Evolutionary conservation across 768 basidiomycete genomes (phyloP).

Genomic region (Pisolithus orientalis): DNA sequence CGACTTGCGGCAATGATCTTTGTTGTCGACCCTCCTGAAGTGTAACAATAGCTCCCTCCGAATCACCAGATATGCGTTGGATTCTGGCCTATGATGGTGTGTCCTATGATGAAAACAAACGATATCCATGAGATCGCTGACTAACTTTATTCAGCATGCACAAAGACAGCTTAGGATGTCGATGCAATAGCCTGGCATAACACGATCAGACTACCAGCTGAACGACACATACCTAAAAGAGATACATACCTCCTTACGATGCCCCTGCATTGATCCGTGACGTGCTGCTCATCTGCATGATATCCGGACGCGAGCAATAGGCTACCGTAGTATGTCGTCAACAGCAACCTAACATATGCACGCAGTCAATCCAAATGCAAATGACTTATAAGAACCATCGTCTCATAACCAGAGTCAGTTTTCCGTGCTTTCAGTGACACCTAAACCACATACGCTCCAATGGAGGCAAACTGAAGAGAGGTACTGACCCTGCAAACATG

Average conservation of each 20-base stretch:
- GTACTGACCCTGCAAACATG: slow-evolving; percentile 65
- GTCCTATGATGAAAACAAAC: background rate
- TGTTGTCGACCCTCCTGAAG: slow-evolving; percentile 46
- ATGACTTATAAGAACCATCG: background rate
- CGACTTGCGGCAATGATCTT: slow-evolving; percentile 58
- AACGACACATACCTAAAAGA: background rate
- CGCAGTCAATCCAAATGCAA: background rate
- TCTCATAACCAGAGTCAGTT: too few relatives aligned
- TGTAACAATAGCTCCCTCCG: slow-evolving; percentile 51
- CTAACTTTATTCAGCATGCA: slow-evolving; percentile 70
- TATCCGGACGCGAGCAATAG: slow-evolving; percentile 32
- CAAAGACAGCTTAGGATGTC: slow-evolving; percentile 61
- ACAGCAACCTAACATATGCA: slow-evolving; percentile 41
- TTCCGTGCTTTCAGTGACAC: too few relatives aligned
- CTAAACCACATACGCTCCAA: background rate
- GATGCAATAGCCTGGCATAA: slow-evolving; percentile 39
- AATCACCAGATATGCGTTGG: slow-evolving; percentile 57
- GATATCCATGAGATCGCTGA: background rate
- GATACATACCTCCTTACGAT: slow-evolving; percentile 57
- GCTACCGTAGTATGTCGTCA: slow-evolving; percentile 77
- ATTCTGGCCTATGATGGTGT: slow-evolving; percentile 53
- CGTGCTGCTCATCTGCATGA: slow-evolving; percentile 59
- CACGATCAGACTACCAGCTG: background rate
- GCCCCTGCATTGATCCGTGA: slow-evolving; percentile 53
- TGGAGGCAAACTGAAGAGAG: background rate